A percentile compares a stretch with the other conserved stretches of the same genome.
phyloP scores from a whole-genome alignment of 805 yeast genomes.

The Metschnikowia corniflorae region DNA sequence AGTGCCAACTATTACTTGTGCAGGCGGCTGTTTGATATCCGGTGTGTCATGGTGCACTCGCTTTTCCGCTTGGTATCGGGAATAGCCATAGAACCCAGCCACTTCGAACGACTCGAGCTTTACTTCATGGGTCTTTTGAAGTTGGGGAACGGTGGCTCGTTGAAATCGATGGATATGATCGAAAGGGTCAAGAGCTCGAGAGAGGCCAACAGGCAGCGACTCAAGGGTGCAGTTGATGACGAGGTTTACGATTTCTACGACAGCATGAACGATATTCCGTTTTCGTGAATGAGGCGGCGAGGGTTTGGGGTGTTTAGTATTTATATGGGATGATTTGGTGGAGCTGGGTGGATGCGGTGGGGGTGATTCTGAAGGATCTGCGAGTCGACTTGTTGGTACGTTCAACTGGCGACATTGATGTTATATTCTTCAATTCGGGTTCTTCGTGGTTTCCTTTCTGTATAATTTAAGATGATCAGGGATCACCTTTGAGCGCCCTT shows the following conservation, averaged over 20 bases:
- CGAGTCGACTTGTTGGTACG: too few relatives aligned
- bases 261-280: conserved; percentile 16
- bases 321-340: too few relatives aligned
- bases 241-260: conserved; percentile 15
- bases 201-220: conserved; percentile 1
- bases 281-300: too few relatives aligned
- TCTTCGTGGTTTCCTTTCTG: too few relatives aligned
- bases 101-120: conserved; percentile 29
- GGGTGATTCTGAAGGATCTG: too few relatives aligned
- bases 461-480: too few relatives aligned
- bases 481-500: too few relatives aligned
- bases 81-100: conserved; percentile 21
- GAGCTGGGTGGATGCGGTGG: too few relatives aligned
- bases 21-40: conserved; percentile 23
- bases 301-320: too few relatives aligned
- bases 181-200: conserved; percentile 11
- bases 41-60: conserved; percentile 35
- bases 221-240: conserved; percentile 10
- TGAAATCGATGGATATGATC: conserved; percentile 21
- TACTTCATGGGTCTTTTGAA: conserved; percentile 29
- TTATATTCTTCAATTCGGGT: too few relatives aligned
- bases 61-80: conserved; percentile 22
- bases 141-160: conserved; percentile 34
- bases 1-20: conserved; percentile 26
- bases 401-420: too few relatives aligned